These are phyloP conservation scores for Lophium mytilinum DNA, from an alignment of 495 filamentous ascomycete genomes.

Conservation along the genomic window DNA sequence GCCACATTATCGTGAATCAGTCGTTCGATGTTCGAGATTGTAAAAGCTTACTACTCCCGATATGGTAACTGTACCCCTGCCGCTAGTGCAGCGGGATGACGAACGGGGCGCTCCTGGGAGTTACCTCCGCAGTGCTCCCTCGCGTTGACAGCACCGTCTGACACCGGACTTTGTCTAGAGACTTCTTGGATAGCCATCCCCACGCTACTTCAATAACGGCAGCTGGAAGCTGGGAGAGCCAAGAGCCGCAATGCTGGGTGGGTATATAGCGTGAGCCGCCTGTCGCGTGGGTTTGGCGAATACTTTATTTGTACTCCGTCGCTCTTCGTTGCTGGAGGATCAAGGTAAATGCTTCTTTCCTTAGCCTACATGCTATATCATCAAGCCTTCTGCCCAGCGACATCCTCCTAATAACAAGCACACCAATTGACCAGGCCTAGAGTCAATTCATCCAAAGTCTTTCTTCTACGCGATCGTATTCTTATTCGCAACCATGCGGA, in stretches of 20 bases:
- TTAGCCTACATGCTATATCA: background rate
- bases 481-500: background rate
- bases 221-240: background rate
- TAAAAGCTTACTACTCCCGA: too few relatives aligned
- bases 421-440: background rate
- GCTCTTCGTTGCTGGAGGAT: background rate
- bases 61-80: too few relatives aligned
- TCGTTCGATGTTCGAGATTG: too few relatives aligned
- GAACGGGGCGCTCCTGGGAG: too few relatives aligned
- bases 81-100: too few relatives aligned
- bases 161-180: too few relatives aligned
- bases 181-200: background rate
- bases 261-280: background rate
- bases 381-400: background rate
- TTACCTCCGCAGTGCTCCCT: too few relatives aligned
- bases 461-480: background rate
- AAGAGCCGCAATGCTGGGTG: background rate
- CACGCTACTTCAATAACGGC: background rate
- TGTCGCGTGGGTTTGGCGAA: background rate
- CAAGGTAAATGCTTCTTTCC: background rate
- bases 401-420: background rate
- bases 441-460: too few relatives aligned
- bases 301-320: background rate
- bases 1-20: too few relatives aligned
- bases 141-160: too few relatives aligned